phyloP scores from a whole-genome alignment of 2,329 filamentous ascomycete species.

The Colletotrichum sp. region DNA sequence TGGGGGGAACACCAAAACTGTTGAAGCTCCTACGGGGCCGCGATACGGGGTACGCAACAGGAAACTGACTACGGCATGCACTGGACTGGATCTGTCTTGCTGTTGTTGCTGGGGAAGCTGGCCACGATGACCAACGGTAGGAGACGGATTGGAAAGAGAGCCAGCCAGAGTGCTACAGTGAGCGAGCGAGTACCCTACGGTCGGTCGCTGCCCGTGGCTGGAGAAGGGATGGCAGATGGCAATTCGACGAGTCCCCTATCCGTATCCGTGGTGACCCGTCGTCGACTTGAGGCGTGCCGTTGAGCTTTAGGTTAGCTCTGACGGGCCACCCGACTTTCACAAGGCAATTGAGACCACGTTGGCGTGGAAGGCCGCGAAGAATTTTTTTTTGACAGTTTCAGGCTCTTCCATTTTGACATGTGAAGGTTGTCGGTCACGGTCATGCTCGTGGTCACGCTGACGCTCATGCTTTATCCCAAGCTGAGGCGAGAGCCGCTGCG shows the following conservation, averaged over 20 bases:
- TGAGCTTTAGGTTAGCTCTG: neutral
- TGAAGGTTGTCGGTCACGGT: constrained; percentile 1
- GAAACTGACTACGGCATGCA: neutral
- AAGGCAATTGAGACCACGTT: constrained; percentile 2
- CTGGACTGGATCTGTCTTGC: neutral
- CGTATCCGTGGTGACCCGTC: neutral
- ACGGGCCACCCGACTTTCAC: constrained; percentile 1
- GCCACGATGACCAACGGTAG: neutral
- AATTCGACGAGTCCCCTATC: neutral
- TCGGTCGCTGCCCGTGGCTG: neutral
- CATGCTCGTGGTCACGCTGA: neutral
- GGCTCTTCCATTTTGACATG: constrained; percentile 14
- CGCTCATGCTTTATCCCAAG: neutral
- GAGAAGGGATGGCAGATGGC: constrained; percentile 3
- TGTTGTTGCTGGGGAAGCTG: neutral
- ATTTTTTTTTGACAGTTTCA: constrained; percentile 13
- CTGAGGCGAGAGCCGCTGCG: neutral
- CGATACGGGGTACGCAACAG: neutral
- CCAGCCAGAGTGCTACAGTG: neutral
- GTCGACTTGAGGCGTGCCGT: neutral
- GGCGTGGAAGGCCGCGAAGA: neutral
- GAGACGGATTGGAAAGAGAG: neutral
- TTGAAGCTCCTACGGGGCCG: neutral
- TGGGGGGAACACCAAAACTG: constrained; percentile 6
- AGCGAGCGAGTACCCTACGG: neutral